Percentiles rank a stretch among this genome's conserved stretches.
Conservation (phyloP, 768 basidiomycete genomes). For the Suillus americanus region DNA sequence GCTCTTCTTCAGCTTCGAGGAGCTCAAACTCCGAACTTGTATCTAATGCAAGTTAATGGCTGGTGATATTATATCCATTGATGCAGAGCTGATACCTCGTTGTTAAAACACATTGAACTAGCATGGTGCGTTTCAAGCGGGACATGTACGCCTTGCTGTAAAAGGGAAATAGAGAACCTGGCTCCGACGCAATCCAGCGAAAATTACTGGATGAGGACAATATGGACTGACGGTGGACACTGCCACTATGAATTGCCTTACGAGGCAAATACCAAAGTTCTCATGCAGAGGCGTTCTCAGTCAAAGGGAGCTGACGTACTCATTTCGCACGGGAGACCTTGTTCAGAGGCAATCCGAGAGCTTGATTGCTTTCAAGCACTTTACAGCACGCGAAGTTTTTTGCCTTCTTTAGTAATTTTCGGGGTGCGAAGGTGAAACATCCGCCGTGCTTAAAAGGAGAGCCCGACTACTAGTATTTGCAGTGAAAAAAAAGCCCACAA, state of each 20-base stretch:
- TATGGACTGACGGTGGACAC: slow-evolving; percentile 11
- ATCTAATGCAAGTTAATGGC: not conserved
- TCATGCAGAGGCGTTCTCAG: slow-evolving; percentile 4
- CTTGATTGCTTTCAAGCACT: slow-evolving; percentile 12
- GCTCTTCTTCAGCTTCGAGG: not conserved
- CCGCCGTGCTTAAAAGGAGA: slow-evolving; percentile 27
- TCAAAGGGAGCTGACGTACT: slow-evolving; percentile 28
- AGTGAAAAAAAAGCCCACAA: slow-evolving; percentile 13
- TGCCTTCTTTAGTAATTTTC: slow-evolving; percentile 28
- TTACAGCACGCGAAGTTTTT: slow-evolving; percentile 22
- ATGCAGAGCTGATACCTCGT: not conserved
- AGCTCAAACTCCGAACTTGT: not conserved
- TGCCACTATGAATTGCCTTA: slow-evolving; percentile 25
- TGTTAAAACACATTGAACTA: not conserved
- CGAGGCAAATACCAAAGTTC: slow-evolving; percentile 17
- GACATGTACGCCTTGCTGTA: slow-evolving; percentile 13
- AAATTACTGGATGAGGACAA: slow-evolving; percentile 21
- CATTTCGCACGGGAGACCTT: slow-evolving; percentile 28
- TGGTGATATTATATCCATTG: not conserved
- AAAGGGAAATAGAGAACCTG: slow-evolving; percentile 18
- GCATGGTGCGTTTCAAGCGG: not conserved
- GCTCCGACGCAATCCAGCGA: slow-evolving; percentile 18
- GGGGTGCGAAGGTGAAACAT: slow-evolving; percentile 17
- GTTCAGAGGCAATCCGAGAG: slow-evolving; percentile 24
- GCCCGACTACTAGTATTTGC: slow-evolving; percentile 14